Evolutionary conservation across 805 yeast species (phyloP), one percentile per base, ranked within the genome.

Genomic region (Ogataea naganishii): DNA sequence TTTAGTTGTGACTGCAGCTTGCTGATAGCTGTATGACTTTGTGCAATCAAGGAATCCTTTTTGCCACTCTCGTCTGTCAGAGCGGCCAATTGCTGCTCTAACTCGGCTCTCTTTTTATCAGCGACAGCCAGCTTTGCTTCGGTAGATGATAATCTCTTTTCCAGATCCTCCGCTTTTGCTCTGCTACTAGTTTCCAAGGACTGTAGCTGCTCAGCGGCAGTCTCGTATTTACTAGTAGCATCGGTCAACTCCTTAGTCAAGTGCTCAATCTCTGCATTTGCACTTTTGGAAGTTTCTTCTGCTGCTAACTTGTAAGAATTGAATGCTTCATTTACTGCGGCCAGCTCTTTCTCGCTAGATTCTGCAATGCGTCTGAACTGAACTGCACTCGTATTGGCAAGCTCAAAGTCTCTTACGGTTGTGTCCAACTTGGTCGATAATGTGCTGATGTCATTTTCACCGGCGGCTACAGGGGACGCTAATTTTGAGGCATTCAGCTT

Each of bases 271-370:
- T n/a, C n/a, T n/a, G n/a, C n/a, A n/a, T n/a, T n/a, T n/a, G n/a
- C n/a, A n/a, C n/a, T n/a, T n/a, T n/a, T n/a, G n/a, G n/a, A n/a
- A n/a, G n/a, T n/a, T 18, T 36, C 43, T 22, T 49, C 53, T 3
- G 51, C 26, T 30, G 57, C 33, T 2, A 38, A 35, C 38, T 64
- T 67, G 38, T 52, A 66, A 27, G 52, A 53, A 28, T 67, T 83
- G 46, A 68, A 79, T 1, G 77, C 60, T 14, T 58, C 56, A 18
- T 71, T 74, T 35, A 82, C 58, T 26, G 65, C 60, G 22, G 58
- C 53, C 22, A 83, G 59, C 5, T 86, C 74, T 30, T 69, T 71
- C 45, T 83, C 94, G 4, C 84, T 72, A 10, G 80, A 72, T 30
- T 56, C 54, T 0, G 86, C 75, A 23, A 83, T 64, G n/a, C 58